Conservation (phyloP, 306 rosid genomes). For the Vachellia collinsii region DNA sequence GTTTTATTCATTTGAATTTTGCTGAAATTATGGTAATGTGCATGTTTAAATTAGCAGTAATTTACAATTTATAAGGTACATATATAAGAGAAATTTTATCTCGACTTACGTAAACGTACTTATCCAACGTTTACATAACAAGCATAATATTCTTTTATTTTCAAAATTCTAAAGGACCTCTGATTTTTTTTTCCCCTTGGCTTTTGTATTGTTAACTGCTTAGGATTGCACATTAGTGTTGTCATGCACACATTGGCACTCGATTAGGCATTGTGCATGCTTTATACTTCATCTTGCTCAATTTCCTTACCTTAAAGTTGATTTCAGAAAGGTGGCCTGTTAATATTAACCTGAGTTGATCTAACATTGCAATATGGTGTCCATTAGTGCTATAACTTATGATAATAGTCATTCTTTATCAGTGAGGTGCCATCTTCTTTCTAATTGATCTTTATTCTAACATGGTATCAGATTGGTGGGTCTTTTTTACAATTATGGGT, state of each 20-base stretch:
- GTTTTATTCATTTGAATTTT: neutral
- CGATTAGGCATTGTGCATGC: constrained; percentile 18
- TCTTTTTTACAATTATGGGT: constrained; percentile 45
- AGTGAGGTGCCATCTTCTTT: constrained; percentile 5
- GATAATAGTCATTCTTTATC: neutral
- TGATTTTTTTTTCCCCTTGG: neutral
- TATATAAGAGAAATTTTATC: too few relatives aligned
- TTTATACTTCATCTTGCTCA: constrained; percentile 8
- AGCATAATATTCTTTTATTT: neutral
- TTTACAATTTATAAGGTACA: too few relatives aligned
- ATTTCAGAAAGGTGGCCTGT: constrained; percentile 1
- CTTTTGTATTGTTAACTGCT: neutral
- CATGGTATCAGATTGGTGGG: constrained; percentile 51
- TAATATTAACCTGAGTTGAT: neutral
- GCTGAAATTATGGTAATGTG: neutral
- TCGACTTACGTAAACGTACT: too few relatives aligned
- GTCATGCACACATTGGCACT: constrained; percentile 33
- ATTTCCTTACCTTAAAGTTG: neutral
- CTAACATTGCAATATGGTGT: neutral
- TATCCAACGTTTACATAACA: too few relatives aligned
- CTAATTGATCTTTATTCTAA: constrained; percentile 19
- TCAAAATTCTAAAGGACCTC: neutral
- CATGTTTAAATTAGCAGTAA: too few relatives aligned
- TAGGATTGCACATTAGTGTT: constrained; percentile 33
- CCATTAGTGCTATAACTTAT: neutral